These are phyloP conservation scores for Gigaspora rosea DNA, from an alignment of 192 early-diverging fungal genomes.

Conservation along the genomic window DNA sequence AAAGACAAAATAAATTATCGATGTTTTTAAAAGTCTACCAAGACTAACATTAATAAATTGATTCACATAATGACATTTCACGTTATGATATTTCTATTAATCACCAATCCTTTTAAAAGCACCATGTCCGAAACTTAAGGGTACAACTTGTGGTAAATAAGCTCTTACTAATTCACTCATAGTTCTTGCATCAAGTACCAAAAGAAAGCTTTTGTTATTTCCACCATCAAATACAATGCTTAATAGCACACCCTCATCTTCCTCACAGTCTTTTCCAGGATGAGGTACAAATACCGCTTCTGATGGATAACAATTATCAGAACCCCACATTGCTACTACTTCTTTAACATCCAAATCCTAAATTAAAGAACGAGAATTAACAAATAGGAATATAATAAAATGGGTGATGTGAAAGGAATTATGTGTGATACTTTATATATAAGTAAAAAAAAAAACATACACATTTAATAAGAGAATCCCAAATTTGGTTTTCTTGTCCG, in stretches of 20 bases:
- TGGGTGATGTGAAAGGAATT: not conserved
- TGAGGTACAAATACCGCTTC: conserved; percentile 79
- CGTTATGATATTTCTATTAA: not conserved
- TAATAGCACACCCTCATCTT: conserved; percentile 78
- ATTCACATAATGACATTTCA: too few species aligned
- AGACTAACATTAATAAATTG: too few species aligned
- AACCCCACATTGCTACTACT: conserved; percentile 39
- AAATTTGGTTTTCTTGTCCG: conserved; percentile 36
- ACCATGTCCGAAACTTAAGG: conserved; percentile 73
- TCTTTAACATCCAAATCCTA: conserved; percentile 44
- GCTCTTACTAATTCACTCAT: conserved; percentile 67
- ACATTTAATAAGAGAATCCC: conserved; percentile 49
- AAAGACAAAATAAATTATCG: too few species aligned
- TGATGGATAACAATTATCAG: conserved; percentile 67
- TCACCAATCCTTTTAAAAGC: conserved; percentile 36
- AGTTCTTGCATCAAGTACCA: conserved; percentile 73
- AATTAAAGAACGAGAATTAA: not conserved
- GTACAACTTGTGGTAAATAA: conserved; percentile 64
- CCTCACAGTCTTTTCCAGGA: conserved; percentile 47
- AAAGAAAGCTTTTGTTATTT: conserved; percentile 63
- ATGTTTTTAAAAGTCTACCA: too few species aligned
- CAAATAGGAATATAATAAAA: not conserved
- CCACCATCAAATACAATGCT: conserved; percentile 73
- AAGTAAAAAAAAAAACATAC: conserved; percentile 38
- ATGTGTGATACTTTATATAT: not conserved